These are phyloP conservation scores for Eruca vesicaria DNA, from an alignment of 441 rosid genomes.

Conservation along the genomic window DNA sequence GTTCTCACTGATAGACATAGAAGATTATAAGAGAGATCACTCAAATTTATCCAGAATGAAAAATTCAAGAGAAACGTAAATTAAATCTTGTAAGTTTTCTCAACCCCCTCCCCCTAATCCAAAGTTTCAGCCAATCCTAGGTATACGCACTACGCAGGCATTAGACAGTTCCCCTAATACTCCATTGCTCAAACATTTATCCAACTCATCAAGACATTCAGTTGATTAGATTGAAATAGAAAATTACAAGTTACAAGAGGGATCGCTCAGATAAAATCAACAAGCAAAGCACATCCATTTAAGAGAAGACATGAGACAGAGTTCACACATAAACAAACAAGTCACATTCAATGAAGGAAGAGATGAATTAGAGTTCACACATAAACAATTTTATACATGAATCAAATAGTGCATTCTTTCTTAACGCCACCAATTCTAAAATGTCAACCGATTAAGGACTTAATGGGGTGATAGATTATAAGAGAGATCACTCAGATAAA, in stretches of 20 bases:
- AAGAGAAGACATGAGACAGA: neutral
- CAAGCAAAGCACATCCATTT: neutral
- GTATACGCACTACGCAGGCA: neutral
- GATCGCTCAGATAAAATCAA: neutral
- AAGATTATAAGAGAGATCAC: neutral
- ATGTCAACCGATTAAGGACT: neutral
- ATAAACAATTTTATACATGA: no score
- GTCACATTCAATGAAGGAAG: no score
- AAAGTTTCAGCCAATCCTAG: neutral
- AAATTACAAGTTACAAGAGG: neutral
- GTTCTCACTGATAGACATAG: slow-evolving; percentile 61
- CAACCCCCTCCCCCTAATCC: neutral
- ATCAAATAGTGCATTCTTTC: no score
- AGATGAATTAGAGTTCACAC: no score
- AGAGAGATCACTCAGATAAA: neutral
- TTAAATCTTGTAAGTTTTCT: neutral
- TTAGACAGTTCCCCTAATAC: neutral
- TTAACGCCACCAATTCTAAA: no score
- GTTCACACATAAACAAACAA: neutral
- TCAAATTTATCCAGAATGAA: neutral
- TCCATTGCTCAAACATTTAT: neutral
- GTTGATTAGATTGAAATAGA: neutral
- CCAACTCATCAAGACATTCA: neutral
- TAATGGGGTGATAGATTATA: slow-evolving; percentile 12
- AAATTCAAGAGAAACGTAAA: neutral